Evolutionary conservation across 352 stramenopile species (phyloP).

Genomic region (Phytopythium boreale): DNA sequence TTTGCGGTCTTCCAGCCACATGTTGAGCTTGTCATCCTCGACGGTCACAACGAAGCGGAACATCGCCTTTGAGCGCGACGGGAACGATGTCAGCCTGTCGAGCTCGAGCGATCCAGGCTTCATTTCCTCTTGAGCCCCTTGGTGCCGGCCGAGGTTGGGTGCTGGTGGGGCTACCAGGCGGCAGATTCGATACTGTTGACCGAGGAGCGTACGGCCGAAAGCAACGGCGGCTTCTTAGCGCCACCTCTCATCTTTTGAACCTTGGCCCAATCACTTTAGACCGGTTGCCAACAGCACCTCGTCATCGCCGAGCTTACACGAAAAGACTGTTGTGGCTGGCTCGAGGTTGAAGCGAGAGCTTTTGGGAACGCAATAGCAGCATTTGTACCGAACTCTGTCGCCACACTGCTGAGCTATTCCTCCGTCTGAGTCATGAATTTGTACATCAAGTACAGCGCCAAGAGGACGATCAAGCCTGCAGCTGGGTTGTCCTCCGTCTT

Average conservation of each 20-base stretch:
- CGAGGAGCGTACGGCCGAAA: too few species aligned
- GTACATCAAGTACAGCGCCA: background rate
- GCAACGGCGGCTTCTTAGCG: background rate
- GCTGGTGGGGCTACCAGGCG: too few species aligned
- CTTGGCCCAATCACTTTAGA: background rate
- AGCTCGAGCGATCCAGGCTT: background rate
- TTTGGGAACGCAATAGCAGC: too few species aligned
- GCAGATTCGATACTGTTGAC: too few species aligned
- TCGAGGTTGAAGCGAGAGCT: too few species aligned
- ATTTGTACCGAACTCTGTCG: too few species aligned
- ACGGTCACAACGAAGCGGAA: slow-evolving; percentile 2
- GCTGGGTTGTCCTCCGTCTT: background rate
- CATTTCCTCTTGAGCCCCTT: background rate
- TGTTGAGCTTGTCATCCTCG: slow-evolving; percentile 4
- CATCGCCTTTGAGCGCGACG: background rate
- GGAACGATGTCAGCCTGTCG: background rate
- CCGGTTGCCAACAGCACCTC: background rate
- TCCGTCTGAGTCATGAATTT: background rate
- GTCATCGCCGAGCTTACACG: background rate
- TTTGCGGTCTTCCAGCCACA: slow-evolving; percentile 11
- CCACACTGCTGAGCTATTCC: background rate
- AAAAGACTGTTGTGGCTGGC: background rate
- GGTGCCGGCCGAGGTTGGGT: too few species aligned
- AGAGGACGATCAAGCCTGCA: background rate
- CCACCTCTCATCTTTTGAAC: background rate